Percentiles rank a stretch among this genome's conserved stretches.
Evolutionary conservation across 352 stramenopile genomes (phyloP).

Genomic region (Globisporangium viniferum): DNA sequence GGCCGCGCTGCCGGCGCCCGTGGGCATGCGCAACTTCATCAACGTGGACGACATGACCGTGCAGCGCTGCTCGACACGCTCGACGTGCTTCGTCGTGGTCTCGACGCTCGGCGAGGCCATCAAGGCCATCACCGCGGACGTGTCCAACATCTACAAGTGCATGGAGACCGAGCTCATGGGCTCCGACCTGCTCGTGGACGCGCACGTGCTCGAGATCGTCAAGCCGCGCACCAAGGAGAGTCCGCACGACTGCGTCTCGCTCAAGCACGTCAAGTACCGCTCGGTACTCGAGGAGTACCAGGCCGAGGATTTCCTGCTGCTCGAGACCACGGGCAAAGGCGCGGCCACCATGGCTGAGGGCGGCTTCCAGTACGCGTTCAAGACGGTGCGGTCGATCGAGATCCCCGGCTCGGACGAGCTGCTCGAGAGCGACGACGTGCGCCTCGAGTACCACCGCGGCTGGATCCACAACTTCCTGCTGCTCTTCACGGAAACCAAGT

Average conservation of each 20-base stretch:
- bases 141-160: constrained; percentile 41
- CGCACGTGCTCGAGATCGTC: constrained; percentile 66
- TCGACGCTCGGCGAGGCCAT: constrained; percentile 57
- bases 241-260: constrained; percentile 66
- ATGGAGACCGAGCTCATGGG: constrained; percentile 60
- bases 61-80: constrained; percentile 44
- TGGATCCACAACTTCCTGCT: constrained; percentile 60
- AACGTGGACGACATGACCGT: constrained; percentile 40
- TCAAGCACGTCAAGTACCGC: constrained; percentile 79
- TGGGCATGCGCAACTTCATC: constrained; percentile 45
- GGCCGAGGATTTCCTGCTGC: constrained; percentile 61
- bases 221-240: constrained; percentile 60
- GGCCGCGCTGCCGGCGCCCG: constrained; percentile 29
- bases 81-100: constrained; percentile 53
- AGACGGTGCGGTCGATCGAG: constrained; percentile 49
- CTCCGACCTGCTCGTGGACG: constrained; percentile 57
- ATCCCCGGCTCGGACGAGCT: constrained; percentile 36
- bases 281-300: constrained; percentile 52
- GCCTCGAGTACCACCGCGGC: constrained; percentile 46
- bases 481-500: constrained; percentile 55
- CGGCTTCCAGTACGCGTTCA: constrained; percentile 51
- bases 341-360: constrained; percentile 29
- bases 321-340: constrained; percentile 52
- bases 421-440: constrained; percentile 40
- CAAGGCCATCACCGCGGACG: constrained; percentile 52